phyloP scores from a whole-genome alignment of 2,329 filamentous ascomycete species.

The Fusarium sp. region DNA sequence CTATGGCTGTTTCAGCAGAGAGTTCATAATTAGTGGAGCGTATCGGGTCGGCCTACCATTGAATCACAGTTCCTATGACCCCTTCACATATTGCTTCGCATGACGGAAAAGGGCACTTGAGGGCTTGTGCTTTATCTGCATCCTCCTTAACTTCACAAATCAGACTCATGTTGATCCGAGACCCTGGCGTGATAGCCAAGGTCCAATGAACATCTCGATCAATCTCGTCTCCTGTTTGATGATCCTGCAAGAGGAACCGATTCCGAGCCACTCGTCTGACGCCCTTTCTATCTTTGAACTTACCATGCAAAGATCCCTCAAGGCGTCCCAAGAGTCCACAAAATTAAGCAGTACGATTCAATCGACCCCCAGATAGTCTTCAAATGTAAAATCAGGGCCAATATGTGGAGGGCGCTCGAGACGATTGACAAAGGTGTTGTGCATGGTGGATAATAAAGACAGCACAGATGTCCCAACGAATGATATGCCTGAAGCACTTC shows the following conservation, averaged over 20 bases:
- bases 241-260: neutral
- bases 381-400: neutral
- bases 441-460: neutral
- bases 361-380: neutral
- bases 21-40: rapidly evolving
- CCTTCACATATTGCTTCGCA: neutral
- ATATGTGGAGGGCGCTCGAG: rapidly evolving
- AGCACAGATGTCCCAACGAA: neutral
- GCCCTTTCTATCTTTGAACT: neutral
- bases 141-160: neutral
- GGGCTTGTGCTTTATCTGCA: neutral
- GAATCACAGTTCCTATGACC: neutral
- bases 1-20: rapidly evolving
- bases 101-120: neutral
- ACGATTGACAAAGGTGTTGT: rapidly evolving
- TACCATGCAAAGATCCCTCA: neutral
- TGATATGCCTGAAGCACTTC: neutral
- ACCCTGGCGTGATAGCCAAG: neutral
- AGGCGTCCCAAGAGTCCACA: neutral
- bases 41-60: neutral
- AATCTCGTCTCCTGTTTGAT: neutral
- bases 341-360: neutral
- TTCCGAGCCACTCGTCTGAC: neutral
- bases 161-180: neutral
- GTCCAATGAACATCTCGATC: neutral